Conservation (phyloP, 805 yeast genomes). For the Clavispora fructus region DNA sequence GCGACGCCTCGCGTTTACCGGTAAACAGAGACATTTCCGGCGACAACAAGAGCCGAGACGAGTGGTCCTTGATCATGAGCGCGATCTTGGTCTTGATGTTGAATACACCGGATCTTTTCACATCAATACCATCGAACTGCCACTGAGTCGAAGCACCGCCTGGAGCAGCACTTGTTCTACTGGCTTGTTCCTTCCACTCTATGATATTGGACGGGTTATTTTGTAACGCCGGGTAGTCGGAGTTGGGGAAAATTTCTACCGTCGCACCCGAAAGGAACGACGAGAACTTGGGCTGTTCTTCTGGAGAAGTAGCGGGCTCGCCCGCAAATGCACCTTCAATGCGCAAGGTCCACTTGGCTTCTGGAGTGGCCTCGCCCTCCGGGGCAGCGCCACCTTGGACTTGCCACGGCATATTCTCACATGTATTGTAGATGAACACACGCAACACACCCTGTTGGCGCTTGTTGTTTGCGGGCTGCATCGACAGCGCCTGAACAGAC, state of each 20-base stretch:
- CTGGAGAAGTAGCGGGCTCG: slow-evolving; percentile 5
- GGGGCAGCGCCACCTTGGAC: slow-evolving; percentile 23
- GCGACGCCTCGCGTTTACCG: slow-evolving; percentile 75
- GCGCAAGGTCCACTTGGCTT: slow-evolving; percentile 75
- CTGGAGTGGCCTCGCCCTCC: slow-evolving; percentile 22
- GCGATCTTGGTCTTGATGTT: slow-evolving; percentile 62
- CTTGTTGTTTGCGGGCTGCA: slow-evolving; percentile 32
- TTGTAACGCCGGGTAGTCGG: slow-evolving; percentile 32
- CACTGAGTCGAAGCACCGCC: slow-evolving; percentile 16
- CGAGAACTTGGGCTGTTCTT: slow-evolving; percentile 11
- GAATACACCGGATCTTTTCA: slow-evolving; percentile 67
- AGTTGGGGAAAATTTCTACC: slow-evolving; percentile 57
- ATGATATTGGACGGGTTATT: slow-evolving; percentile 42
- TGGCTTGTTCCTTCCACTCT: slow-evolving; percentile 82
- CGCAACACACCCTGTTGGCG: slow-evolving; percentile 61
- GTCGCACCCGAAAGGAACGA: slow-evolving; percentile 79
- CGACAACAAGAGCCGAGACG: slow-evolving; percentile 60
- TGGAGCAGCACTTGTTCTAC: slow-evolving; percentile 15
- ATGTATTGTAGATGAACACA: slow-evolving; percentile 74
- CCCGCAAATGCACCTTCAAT: slow-evolving; percentile 79
- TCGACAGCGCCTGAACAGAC: slow-evolving; percentile 46
- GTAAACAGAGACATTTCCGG: slow-evolving; percentile 62
- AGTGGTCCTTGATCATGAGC: slow-evolving; percentile 66
- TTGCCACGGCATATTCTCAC: slow-evolving; percentile 86
- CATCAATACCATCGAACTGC: slow-evolving; percentile 81